phyloP scores from a whole-genome alignment of 768 basidiomycete species.

The Mycena vitilis region DNA sequence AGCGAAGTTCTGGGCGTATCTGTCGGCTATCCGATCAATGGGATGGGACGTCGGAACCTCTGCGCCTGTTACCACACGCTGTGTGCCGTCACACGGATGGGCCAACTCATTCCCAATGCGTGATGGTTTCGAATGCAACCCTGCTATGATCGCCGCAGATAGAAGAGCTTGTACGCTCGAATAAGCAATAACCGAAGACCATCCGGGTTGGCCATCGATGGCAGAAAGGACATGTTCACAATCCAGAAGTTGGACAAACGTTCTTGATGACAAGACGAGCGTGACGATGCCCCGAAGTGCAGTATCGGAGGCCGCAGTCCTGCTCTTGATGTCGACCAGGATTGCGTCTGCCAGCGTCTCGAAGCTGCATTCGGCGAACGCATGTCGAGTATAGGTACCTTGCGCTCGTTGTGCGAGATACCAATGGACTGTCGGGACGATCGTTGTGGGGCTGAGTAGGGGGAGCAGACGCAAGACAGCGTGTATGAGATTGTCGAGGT shows the following conservation, averaged over 20 bases:
- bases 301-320: not conserved
- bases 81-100: not conserved
- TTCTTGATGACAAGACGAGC: conserved; percentile 6
- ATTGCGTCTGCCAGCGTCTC: not conserved
- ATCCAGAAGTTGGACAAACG: not conserved
- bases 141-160: not conserved
- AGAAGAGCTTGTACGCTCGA: not conserved
- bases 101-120: too few relatives aligned
- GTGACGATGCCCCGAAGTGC: not conserved
- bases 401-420: conserved; percentile 7
- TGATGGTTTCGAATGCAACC: not conserved
- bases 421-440: conserved; percentile 18
- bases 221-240: not conserved
- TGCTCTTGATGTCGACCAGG: not conserved
- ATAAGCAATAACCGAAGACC: not conserved
- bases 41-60: not conserved
- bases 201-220: not conserved
- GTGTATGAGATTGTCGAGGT: conserved; percentile 20
- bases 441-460: not conserved
- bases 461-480: conserved; percentile 20
- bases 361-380: conserved; percentile 5
- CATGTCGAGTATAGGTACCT: not conserved
- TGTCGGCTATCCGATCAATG: not conserved
- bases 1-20: not conserved
- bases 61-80: not conserved